These are phyloP conservation scores for Colletotrichum destructivum DNA, from an alignment of 2,329 filamentous ascomycete species.

Conservation along the genomic window DNA sequence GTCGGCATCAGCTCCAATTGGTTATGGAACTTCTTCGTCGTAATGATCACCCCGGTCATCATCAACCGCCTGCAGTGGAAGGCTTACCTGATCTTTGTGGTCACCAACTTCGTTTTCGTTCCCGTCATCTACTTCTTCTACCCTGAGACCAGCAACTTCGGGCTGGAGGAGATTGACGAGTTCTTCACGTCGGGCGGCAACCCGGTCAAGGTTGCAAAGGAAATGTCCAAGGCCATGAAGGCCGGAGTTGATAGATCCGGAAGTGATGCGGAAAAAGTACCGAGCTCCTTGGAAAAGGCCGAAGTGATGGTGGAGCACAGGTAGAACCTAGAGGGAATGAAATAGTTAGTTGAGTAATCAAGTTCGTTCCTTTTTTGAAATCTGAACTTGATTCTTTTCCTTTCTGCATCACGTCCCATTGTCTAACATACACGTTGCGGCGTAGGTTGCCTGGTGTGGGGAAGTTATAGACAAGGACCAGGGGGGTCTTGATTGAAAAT, in stretches of 20 bases:
- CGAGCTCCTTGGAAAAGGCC: neutral
- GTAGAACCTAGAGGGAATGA: neutral
- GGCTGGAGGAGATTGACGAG: conserved; percentile 67
- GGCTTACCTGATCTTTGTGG: conserved; percentile 68
- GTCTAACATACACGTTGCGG: too few species aligned
- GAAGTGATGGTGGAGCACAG: neutral
- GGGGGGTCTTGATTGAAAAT: too few species aligned
- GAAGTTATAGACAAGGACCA: too few species aligned
- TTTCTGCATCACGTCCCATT: too few species aligned
- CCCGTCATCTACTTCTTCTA: conserved; percentile 63
- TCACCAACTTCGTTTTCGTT: conserved; percentile 61
- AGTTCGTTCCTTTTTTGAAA: too few species aligned
- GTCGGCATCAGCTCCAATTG: conserved; percentile 54
- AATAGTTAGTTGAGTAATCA: too few species aligned
- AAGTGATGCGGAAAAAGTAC: neutral
- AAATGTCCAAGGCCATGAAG: conserved; percentile 35
- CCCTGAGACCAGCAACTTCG: conserved; percentile 66
- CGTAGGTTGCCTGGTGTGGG: too few species aligned
- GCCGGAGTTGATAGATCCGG: neutral
- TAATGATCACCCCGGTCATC: conserved; percentile 67
- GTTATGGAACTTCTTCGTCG: conserved; percentile 56
- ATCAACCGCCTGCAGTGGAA: conserved; percentile 65
- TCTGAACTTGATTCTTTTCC: too few species aligned
- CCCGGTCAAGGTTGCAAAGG: conserved; percentile 39
- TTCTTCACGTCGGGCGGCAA: conserved; percentile 54